Evolutionary conservation across 1,284 basidiomycete genomes (phyloP).

Genomic region (Acaromyces ingoldii): DNA sequence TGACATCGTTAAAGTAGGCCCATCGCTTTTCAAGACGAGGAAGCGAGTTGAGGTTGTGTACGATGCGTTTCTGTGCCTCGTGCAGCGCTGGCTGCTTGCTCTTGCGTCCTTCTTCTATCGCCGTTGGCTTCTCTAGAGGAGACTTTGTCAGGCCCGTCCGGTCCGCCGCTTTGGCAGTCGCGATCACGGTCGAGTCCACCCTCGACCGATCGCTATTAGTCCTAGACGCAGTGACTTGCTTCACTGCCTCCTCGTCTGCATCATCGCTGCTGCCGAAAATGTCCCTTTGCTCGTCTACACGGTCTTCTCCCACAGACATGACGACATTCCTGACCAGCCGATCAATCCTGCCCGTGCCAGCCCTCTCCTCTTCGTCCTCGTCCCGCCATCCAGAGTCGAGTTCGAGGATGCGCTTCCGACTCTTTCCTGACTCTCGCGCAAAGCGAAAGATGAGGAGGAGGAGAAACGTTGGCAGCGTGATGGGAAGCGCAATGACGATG

Average conservation of each 20-base stretch:
- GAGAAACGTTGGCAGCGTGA: slow-evolving; percentile 27
- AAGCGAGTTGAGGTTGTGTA: slow-evolving; percentile 21
- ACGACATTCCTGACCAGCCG: background rate
- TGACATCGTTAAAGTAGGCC: slow-evolving; percentile 24
- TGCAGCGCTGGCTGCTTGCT: slow-evolving; percentile 13
- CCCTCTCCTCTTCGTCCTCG: slow-evolving; percentile 2
- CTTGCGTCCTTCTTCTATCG: background rate
- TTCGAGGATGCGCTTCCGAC: slow-evolving; percentile 15
- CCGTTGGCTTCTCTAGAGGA: background rate
- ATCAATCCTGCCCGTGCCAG: background rate
- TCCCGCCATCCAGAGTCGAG: slow-evolving; percentile 18
- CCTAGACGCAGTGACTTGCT: no score
- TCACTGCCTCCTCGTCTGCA: background rate
- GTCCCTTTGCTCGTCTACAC: no score
- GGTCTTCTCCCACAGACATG: no score
- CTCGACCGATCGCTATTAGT: slow-evolving; percentile 1
- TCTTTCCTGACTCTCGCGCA: slow-evolving; percentile 13
- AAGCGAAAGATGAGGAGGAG: slow-evolving; percentile 19
- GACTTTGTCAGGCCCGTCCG: slow-evolving; percentile 18
- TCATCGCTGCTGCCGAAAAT: no score
- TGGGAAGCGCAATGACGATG: slow-evolving; percentile 19
- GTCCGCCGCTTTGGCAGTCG: slow-evolving; percentile 14
- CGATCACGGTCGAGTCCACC: slow-evolving; percentile 2
- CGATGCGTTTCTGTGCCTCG: slow-evolving; percentile 15
- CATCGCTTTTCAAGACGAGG: slow-evolving; percentile 26